Evolutionary conservation across 2,329 filamentous ascomycete genomes (phyloP).

Genomic region (Bimuria novae-zelandiae): DNA sequence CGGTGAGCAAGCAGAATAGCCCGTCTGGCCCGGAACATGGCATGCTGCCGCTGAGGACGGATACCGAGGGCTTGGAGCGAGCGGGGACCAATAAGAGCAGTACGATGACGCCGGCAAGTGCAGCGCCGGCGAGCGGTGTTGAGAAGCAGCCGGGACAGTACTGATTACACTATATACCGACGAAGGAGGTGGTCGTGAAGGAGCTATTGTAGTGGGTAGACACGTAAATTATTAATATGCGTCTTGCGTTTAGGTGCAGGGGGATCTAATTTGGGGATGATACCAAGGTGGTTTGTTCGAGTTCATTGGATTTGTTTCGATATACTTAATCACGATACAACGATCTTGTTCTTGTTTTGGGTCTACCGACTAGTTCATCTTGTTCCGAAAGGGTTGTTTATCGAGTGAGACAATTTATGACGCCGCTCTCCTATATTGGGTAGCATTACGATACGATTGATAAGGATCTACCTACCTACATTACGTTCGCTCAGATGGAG

Average conservation of each 20-base stretch:
- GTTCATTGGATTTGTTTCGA: not conserved
- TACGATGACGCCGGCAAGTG: constrained; percentile 15
- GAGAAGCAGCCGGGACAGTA: constrained; percentile 40
- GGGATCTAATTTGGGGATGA: not conserved
- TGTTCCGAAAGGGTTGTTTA: no score
- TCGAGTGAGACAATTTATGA: no score
- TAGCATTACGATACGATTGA: not conserved
- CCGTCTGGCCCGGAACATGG: constrained; percentile 18
- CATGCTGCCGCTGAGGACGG: constrained; percentile 40
- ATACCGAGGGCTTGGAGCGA: constrained; percentile 39
- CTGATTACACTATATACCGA: constrained; percentile 7
- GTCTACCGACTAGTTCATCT: not conserved
- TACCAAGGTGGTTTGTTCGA: not conserved
- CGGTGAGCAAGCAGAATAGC: constrained; percentile 31
- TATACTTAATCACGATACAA: not conserved
- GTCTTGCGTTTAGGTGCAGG: not conserved
- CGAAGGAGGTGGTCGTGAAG: not conserved
- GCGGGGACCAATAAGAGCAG: constrained; percentile 11
- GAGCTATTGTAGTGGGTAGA: not conserved
- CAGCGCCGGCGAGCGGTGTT: constrained; percentile 28
- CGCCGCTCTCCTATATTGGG: no score
- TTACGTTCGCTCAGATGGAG: no score
- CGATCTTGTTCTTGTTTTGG: not conserved
- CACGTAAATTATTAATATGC: not conserved
- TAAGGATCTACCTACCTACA: no score